Evolutionary conservation across 2,329 filamentous ascomycete genomes (phyloP), one percentile per base, ranked within the genome.

Genomic region (Penicillium sp.): DNA sequence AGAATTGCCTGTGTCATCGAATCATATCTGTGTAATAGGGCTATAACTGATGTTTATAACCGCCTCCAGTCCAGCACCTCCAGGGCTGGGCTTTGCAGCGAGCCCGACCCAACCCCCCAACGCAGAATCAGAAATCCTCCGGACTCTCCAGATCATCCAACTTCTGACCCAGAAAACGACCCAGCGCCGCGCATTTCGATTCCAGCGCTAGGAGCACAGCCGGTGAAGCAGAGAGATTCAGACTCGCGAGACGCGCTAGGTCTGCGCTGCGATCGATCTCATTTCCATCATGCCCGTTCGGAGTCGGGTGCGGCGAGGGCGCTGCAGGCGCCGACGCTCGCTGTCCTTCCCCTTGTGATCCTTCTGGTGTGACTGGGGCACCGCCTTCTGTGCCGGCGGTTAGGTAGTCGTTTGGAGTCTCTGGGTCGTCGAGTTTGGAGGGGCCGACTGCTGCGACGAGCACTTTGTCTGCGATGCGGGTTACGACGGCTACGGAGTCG

Each of bases 181-280:
- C 74, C 40, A 76, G 52, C 4, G 74, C 74, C 2, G 73, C 74
- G 21, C 72, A 75, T 56, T 76, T 76, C 7, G 74, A 75, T 51
- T 76, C 74, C 10, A 76, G 53, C 1, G 74, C 74, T 10, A 76
- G 61, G 5, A 76, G 60, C 3, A 75, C 74, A 1, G 71, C 60
- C 0, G 74, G 73, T 1, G 71, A 69, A 1, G 74, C 66, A 5
- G 68, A 69, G 0, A 76, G 67, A 41, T 76, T 76, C 39, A 76
- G 55, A 46, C 70, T 72, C 1, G 70, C 66, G 11, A 76, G 61
- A 18, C 74, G 72, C 3, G 68, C 69, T 8, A 76, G 66, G 50
- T 76, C 74, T 31, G 62, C 66, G 22, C 63, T 71, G 18, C 74
- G 68, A 57, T 76, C 73, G 42, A 76, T 73, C 56, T 75, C 71